Conservation (phyloP, 192 early-diverging fungal genomes). For the Piromyces finnis region DNA sequence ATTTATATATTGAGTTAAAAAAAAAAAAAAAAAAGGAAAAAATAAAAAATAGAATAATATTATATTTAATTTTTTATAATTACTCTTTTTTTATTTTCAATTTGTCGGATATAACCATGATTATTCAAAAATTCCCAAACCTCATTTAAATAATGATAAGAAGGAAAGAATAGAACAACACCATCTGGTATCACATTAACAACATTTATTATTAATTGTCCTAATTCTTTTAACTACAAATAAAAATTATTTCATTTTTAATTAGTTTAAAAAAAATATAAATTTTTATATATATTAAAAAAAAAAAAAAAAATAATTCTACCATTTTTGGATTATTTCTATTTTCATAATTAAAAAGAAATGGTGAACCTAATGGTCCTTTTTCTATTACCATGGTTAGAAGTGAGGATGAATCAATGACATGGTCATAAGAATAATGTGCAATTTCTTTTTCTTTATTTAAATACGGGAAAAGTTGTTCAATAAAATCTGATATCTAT, state of each 20-base stretch:
- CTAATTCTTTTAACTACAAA: conserved; percentile 43
- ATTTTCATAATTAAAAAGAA: conserved; percentile 53
- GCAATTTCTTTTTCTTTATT: conserved; percentile 15
- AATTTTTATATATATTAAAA: no score
- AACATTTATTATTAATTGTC: conserved; percentile 47
- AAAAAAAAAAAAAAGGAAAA: not conserved
- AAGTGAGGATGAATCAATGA: conserved; percentile 62
- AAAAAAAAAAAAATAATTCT: not conserved
- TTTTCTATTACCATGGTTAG: conserved; percentile 37
- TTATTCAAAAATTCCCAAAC: conserved; percentile 34
- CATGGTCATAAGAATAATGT: conserved; percentile 67
- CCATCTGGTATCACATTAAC: conserved; percentile 63
- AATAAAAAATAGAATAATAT: no score
- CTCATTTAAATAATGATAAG: conserved; percentile 53
- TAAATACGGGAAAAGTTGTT: conserved; percentile 32
- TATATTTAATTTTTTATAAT: no score
- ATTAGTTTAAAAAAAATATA: no score
- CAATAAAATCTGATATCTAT: conserved; percentile 16
- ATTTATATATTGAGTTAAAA: not conserved
- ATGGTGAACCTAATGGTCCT: conserved; percentile 37
- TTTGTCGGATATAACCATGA: conserved; percentile 16
- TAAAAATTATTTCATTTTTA: no score
- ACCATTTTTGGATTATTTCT: conserved; percentile 25
- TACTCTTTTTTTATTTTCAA: conserved; percentile 42
- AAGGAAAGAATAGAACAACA: conserved; percentile 74